phyloP scores from a whole-genome alignment of 2,329 filamentous ascomycete genomes.

The Cercospora beticola region DNA sequence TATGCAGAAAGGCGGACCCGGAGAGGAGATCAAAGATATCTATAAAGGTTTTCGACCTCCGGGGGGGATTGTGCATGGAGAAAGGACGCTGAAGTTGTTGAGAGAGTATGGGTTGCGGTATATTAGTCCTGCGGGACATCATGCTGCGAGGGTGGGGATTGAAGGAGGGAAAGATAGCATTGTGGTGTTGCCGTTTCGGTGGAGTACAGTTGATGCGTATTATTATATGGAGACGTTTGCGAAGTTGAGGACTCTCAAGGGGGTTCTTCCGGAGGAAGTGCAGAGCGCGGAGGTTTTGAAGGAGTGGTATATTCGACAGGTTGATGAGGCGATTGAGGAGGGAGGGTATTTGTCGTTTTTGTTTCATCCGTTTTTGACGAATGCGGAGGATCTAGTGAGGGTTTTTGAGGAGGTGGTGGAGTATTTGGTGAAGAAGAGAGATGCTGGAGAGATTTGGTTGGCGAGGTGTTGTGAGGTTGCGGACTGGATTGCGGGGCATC shows the following conservation, averaged over 20 bases:
- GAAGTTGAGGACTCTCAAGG: slow-evolving; percentile 33
- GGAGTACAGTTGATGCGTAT: slow-evolving; percentile 37
- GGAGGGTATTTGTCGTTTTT: slow-evolving; percentile 34
- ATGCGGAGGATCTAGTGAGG: slow-evolving; percentile 26
- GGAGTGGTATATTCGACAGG: slow-evolving; percentile 27
- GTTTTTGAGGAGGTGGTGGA: slow-evolving; percentile 33
- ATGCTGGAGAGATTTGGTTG: slow-evolving; percentile 34
- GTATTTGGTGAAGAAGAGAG: slow-evolving; percentile 30
- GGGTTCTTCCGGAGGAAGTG: slow-evolving; percentile 23
- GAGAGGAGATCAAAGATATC: slow-evolving; percentile 16
- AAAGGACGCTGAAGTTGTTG: slow-evolving; percentile 35
- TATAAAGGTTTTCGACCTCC: slow-evolving; percentile 38
- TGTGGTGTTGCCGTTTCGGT: slow-evolving; percentile 33
- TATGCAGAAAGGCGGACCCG: slow-evolving; percentile 7
- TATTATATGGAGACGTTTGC: slow-evolving; percentile 38
- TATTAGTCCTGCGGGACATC: slow-evolving; percentile 36
- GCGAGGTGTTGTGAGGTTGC: slow-evolving; percentile 34
- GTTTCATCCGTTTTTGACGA: slow-evolving; percentile 38
- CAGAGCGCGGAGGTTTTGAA: slow-evolving; percentile 28
- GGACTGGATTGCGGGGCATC: slow-evolving; percentile 30
- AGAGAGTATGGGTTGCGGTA: slow-evolving; percentile 34
- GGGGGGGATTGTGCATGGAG: slow-evolving; percentile 35
- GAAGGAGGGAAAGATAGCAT: slow-evolving; percentile 23
- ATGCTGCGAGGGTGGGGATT: slow-evolving; percentile 28
- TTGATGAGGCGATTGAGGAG: slow-evolving; percentile 33